Evolutionary conservation across 441 rosid species (phyloP).

Genomic region (Lepidium campestre): DNA sequence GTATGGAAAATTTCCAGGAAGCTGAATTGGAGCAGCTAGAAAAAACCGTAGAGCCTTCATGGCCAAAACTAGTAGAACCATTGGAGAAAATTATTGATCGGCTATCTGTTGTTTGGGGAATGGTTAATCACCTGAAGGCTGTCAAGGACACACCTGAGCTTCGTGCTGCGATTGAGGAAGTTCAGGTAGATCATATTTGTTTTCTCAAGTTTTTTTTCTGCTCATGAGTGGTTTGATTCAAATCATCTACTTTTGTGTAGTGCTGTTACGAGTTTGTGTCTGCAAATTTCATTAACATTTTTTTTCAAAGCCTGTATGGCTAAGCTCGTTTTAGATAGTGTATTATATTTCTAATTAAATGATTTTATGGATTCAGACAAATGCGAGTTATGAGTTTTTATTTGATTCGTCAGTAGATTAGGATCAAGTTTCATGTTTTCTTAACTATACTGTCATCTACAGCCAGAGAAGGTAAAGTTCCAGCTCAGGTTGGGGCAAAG

Average conservation of each 20-base stretch:
- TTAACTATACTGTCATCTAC: conserved; percentile 24
- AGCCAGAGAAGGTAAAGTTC: conserved; percentile 82
- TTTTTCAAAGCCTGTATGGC: neutral
- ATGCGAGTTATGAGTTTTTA: neutral
- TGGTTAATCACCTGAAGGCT: conserved; percentile 67
- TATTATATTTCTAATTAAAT: neutral
- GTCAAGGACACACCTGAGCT: conserved; percentile 79
- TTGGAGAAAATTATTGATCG: conserved; percentile 69
- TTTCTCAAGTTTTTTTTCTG: neutral
- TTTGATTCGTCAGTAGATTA: neutral
- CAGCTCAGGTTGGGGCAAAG: conserved; percentile 75
- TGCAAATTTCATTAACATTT: neutral
- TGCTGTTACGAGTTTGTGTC: neutral
- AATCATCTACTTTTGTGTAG: neutral
- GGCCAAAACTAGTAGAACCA: conserved; percentile 87
- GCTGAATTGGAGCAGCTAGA: conserved; percentile 71
- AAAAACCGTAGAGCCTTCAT: conserved; percentile 67
- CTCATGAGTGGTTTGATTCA: conserved; percentile 5
- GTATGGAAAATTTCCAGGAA: conserved; percentile 43
- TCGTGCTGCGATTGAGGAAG: conserved; percentile 86
- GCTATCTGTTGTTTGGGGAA: conserved; percentile 67
- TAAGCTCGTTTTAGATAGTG: neutral
- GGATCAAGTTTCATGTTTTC: neutral
- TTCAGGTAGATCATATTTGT: conserved; percentile 50
- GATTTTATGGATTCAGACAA: neutral